Base-by-base conservation (phyloP, 495 filamentous ascomycete genomes). In the Penicillium turbatum region DNA sequence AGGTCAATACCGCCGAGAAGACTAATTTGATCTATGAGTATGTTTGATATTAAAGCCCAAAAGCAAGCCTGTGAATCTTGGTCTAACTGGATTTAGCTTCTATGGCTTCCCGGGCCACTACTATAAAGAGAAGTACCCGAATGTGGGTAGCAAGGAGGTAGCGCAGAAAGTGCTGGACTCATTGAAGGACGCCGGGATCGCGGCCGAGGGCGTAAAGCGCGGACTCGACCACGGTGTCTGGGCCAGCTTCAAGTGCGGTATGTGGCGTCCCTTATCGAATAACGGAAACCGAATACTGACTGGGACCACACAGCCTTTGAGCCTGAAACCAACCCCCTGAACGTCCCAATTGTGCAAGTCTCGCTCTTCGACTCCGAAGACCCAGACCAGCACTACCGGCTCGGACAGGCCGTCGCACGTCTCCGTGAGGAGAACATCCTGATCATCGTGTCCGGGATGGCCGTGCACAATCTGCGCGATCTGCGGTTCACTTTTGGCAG, bases 181-280 rank as follows among this genome's bases (percentile, higher is more conserved):
- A 38, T 72, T 95, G 4, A 67, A 66, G 3, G 59, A 75, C 5
- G 79, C 82, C 1, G 82, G 83, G 0, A 90, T 96, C 58, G 69
- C 81, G 24, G 82, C 82, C 2, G 73, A 82, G 53, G 79, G 80
- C 1, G 80, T 86, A 15, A 76, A 81, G 34, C 75, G 89, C 35
- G 89, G 88, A 0, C 72, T 92, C 3, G 89, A 95, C 60, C 90
- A 95, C 65, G 90, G 90, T 21, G 87, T 92, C 11, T 90, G 85
- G 79, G 85, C 79, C 2, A 80, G 80, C 37, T 90, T 92, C 67
- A 80, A 84, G 62, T 82, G 81, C 50, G 75, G 75, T 80, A 69
- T 16, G 73, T 73, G 27, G 58, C 50, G 45, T 15, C 53, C 29
- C 21, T 24, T 24, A 24, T 24, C 55, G 55, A 31, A 17, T 27